phyloP scores from a whole-genome alignment of 176 grass and related monocot genomes.

The Carex scoparia region DNA sequence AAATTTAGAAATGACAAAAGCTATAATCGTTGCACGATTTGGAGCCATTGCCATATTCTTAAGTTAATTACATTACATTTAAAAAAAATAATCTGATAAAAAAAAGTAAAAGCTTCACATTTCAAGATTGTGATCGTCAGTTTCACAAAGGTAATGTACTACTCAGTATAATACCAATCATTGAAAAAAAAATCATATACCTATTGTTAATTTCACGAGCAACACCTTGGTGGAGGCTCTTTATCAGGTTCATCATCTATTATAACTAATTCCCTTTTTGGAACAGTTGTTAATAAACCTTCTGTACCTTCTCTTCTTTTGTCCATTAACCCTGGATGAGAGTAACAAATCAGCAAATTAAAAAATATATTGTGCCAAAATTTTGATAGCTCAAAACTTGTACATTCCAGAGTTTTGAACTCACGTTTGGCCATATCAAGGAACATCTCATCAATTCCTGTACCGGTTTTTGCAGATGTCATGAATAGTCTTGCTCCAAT shows the following conservation, averaged over 20 bases:
- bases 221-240: constrained; percentile 67
- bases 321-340: constrained; percentile 47
- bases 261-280: constrained; percentile 58
- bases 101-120: background rate
- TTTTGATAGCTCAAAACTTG: background rate
- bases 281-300: constrained; percentile 28
- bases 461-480: constrained; percentile 70
- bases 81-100: constrained; percentile 17
- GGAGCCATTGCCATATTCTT: background rate
- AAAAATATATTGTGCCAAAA: background rate
- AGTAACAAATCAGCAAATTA: background rate
- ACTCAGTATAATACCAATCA: background rate
- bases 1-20: background rate
- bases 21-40: background rate
- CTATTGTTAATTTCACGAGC: constrained; percentile 44
- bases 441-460: constrained; percentile 55
- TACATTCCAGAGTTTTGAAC: constrained; percentile 13
- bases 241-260: constrained; percentile 59
- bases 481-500: constrained; percentile 58
- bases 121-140: background rate
- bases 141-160: background rate
- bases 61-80: background rate
- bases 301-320: constrained; percentile 47
- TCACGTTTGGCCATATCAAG: constrained; percentile 62
- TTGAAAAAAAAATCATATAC: background rate